Base-by-base conservation (phyloP, 208 protist genomes). In the Phytomonas sp. region DNA sequence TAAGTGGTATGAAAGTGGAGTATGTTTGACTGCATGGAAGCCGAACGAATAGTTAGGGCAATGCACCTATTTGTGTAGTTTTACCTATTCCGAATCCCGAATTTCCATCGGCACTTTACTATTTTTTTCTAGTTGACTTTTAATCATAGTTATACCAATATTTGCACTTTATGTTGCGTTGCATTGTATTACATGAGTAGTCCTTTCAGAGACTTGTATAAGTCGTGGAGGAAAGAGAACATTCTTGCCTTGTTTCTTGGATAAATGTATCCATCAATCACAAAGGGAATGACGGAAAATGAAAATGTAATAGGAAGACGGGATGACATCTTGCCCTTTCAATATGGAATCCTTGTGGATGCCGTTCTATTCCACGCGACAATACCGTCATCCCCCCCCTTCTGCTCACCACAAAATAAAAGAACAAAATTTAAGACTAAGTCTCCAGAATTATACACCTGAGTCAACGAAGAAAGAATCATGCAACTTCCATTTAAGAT, bases 1-100 rank as follows among this genome's bases (percentile, higher is more conserved):
- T 15, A 69, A 51, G 28, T 97, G 93, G 93, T 96, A 96, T 65
- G 84, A 95, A 68, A 83, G 87, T 4, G 91, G 88, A 2, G 87
- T 86, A 2, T 94, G 90, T 68, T 82, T 97, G 31, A 70, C 81
- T 26, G 92, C 90, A 26, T 96, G 93, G 91, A 73, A 79, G 0
- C 51, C 70, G 20, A 51, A 62, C 0, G 81, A 88, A 15, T 84
- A 79, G 66, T 4, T 36, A 33, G 3, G 32, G 28, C 62, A 37
- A 26, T 51, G 9, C 62, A 64, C 23, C 30, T 64, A 37, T 60
- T 67, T 73, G 63, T 67, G 40, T 61, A 4, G 62, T 26, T 70
- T 64, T 72, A 20, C 74, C 28, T 73, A 51, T 64, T 62, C 36
- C 7, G 33, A 28, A 40, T 36, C 9, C n/a, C 7, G 13, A 28